Evolutionary conservation across 306 rosid species (phyloP).

Genomic region (Prinsepia uniflora): DNA sequence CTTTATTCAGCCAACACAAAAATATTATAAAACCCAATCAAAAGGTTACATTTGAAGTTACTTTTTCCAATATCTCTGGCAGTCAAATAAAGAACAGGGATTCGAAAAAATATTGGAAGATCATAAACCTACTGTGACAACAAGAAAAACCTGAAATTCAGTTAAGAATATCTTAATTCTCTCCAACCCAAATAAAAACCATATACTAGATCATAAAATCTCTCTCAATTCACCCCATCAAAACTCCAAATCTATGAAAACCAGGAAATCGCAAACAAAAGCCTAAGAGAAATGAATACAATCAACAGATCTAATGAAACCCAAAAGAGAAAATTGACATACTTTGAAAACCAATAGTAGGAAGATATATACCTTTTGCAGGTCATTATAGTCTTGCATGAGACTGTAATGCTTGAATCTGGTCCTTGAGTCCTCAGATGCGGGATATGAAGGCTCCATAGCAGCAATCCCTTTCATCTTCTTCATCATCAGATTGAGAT

Average conservation of each 20-base stretch:
- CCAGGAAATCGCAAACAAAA: slow-evolving; percentile 14
- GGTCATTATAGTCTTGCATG: slow-evolving; percentile 72
- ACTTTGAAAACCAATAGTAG: slow-evolving; percentile 1
- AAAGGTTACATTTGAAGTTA: neutral
- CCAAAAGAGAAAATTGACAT: slow-evolving; percentile 20
- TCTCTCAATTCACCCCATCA: neutral
- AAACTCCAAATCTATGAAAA: slow-evolving; percentile 25
- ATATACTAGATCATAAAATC: slow-evolving; percentile 15
- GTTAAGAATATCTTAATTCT: slow-evolving; percentile 4
- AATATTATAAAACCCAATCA: neutral
- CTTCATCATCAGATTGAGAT: slow-evolving; percentile 48
- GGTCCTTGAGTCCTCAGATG: slow-evolving; percentile 47
- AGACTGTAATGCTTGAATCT: slow-evolving; percentile 75
- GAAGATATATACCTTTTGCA: slow-evolving; percentile 53
- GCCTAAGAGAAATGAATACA: slow-evolving; percentile 17
- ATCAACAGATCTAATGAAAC: slow-evolving; percentile 45
- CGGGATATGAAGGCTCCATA: slow-evolving; percentile 40
- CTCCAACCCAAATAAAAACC: neutral
- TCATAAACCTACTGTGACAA: neutral
- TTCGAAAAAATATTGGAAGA: neutral
- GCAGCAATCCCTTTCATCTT: slow-evolving; percentile 64
- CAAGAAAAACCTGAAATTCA: neutral
- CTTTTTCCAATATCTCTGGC: neutral
- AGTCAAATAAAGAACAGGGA: neutral
- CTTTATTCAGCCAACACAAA: neutral